Base-by-base conservation (phyloP, 306 rosid genomes). In the Herpetospermum pedunculosum region DNA sequence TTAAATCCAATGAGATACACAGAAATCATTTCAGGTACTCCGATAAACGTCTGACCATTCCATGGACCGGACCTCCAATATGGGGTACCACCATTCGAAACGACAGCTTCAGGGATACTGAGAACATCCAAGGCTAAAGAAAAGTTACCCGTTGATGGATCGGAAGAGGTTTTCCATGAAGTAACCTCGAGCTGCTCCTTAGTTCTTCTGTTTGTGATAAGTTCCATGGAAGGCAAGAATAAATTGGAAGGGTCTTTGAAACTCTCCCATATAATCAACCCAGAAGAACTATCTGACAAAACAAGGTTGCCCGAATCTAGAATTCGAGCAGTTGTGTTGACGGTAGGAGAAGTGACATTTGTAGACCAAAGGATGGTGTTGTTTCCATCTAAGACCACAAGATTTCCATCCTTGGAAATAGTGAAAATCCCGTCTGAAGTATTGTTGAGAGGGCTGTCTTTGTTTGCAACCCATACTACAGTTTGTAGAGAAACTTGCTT, bases 41-140 rank as follows among this genome's bases (percentile, higher is more conserved):
- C 88, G 1, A 85, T 62, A 43, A 85, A 82, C 3, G 60, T 34
- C 23, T 70, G 60, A 53, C 84, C 76, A n/a, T 85, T 82, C 88
- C 88, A 85, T 12, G 88, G 86, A 46, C 86, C 88, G 16, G 79
- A 77, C 34, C 86, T 76, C 82, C 83, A 85, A 57, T 77, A 72
- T 0, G 77, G 70, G 5, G 8, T 70, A 57, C 23, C 37, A 1
- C 30, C 10, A 50, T 77, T 74, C 86, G 82, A 80, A 12, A 82
- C 21, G 11, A 80, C 78, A 15, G 59, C 63, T 41, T 85, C 81
- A 3, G 78, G 79, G 1, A 50, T 70, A 50, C 0, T 43, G 0
- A 29, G 41, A 2, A 54, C 62, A 58, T 81, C 74, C 18, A 84
- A 67, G 8, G 54, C 60, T 13, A 30, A 38, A 13, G 69, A 77